Evolutionary conservation across 352 stramenopile genomes (phyloP), one percentile per base, ranked within the genome.

Genomic region (Pythium diclinum): DNA sequence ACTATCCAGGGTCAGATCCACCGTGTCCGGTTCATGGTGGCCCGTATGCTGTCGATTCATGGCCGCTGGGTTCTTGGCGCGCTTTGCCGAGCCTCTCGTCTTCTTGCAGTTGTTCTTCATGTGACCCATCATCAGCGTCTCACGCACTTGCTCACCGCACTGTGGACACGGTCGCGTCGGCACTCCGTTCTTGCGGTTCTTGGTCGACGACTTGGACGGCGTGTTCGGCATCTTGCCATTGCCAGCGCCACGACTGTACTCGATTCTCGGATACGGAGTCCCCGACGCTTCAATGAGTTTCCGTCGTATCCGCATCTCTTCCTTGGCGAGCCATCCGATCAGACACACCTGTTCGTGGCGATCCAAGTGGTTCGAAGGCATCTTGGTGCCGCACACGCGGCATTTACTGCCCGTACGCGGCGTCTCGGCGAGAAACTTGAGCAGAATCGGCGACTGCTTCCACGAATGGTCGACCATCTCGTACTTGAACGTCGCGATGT

Each of bases 401-500:
- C 85, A 94, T 49, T 85, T 85, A 6, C 71, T 82, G 7, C 69
- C 67, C 3, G 51, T 55, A 0, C 34, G 6, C 10, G 77, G 72
- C 47, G 79, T 72, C 0, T 61, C 47, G 2, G 62, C 51, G 7
- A 81, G 25, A 53, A 75, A 79, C 19, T 63, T 56, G 10, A 63
- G 23, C 14, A 81, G 46, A 1, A 76, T 44, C 0, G 70, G 69
- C 6, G 77, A 66, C 5, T 55, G 36, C 16, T 70, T 70, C 83
- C 83, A 94, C 30, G 79, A 83, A 5, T 72, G 59, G 63, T 94
- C 85, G 46, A 88, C 72, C 72, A 94, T 78, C 59, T 89, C 85
- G 58, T 72, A 90, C 61, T 80, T 77, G 16, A 71, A 75, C 11
- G 69, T 73, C 6, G 63, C 46, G n/a, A 92, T 83, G 47, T 95